Evolutionary conservation across 2,329 filamentous ascomycete species (phyloP), one percentile per base, ranked within the genome.

Genomic region (Claviceps pazoutovae): DNA sequence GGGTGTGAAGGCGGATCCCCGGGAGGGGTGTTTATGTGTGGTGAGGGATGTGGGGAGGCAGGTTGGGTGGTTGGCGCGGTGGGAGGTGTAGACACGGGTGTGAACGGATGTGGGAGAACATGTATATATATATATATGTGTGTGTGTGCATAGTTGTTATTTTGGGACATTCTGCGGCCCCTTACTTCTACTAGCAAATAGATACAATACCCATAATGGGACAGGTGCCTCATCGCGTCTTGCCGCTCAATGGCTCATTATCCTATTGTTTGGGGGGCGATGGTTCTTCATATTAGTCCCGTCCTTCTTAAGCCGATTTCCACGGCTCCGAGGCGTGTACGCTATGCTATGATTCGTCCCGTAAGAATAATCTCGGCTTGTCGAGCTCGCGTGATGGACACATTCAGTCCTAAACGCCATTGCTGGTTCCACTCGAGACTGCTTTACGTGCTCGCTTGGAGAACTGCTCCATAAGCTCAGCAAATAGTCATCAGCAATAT

Each of bases 21-120:
- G 63, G n/a, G 73, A 75, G 53, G 73, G 72, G 2, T 71, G 68
- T 48, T 60, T 87, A 11, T 96, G 90, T 66, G 80, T 98, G 57
- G 80, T 97, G 36, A 76, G 91, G 50, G 85, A 90, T 61, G 80
- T 84, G 1, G 93, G 93, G 1, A 82, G 89, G 67, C 81, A 72
- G 37, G 71, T 93, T 4, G 91, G 88, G 2, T 83, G 90, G 69
- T 66, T 97, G 57, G 91, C 81, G 2, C 72, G 71, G 57, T 95
- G 90, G 90, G 83, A 91, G 59, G 62, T 82, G 58, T 68, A 82
- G 38, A 83, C 43, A 53, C 6, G 53, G 59, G n/a, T 36, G 21
- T 14, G 3, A 3, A 23, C 16, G 16, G 8, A 19, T 41, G 9
- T 19, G n/a, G 13, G 5, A 38, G 37, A 38, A 38, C 13, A 38